These are phyloP conservation scores for Cordyceps fumosorosea DNA, from an alignment of 2,329 filamentous ascomycete species.

Conservation along the genomic window DNA sequence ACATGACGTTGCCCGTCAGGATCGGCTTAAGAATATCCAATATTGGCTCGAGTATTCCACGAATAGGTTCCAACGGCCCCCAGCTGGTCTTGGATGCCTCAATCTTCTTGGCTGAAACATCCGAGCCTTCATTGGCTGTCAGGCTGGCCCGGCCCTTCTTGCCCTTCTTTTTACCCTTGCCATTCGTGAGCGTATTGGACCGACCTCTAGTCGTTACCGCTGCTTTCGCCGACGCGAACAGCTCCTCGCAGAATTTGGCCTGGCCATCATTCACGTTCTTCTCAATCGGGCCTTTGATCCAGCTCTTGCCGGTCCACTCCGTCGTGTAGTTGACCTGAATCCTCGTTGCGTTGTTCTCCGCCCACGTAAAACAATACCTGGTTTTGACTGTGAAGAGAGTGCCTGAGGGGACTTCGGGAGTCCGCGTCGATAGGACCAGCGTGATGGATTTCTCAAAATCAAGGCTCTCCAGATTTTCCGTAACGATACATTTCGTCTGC, in stretches of 20 bases:
- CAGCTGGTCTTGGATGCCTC: constrained; percentile 49
- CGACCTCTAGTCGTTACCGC: constrained; percentile 62
- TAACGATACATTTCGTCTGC: constrained; percentile 90
- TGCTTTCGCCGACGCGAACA: constrained; percentile 67
- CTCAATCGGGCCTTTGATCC: constrained; percentile 97
- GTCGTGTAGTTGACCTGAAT: constrained; percentile 83
- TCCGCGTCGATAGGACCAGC: constrained; percentile 77
- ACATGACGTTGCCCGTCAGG: constrained; percentile 69
- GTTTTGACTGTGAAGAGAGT: constrained; percentile 91
- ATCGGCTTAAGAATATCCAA: constrained; percentile 63
- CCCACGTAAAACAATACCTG: constrained; percentile 91
- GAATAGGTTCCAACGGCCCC: constrained; percentile 77
- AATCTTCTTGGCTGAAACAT: constrained; percentile 32
- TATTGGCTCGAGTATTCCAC: constrained; percentile 61
- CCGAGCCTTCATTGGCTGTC: constrained; percentile 35
- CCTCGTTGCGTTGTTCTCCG: constrained; percentile 75
- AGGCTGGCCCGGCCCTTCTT: constrained; percentile 45
- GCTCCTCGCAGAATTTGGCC: constrained; percentile 69
- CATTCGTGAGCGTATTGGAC: constrained; percentile 38
- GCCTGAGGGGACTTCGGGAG: constrained; percentile 89
- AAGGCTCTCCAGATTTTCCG: constrained; percentile 73
- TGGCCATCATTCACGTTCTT: constrained; percentile 93
- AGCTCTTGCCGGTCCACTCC: constrained; percentile 97
- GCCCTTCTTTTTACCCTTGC: constrained; percentile 57
- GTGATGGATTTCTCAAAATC: constrained; percentile 84